phyloP scores from a whole-genome alignment of 2,329 filamentous ascomycete genomes.

The Gnomoniopsis smithogilvyi region DNA sequence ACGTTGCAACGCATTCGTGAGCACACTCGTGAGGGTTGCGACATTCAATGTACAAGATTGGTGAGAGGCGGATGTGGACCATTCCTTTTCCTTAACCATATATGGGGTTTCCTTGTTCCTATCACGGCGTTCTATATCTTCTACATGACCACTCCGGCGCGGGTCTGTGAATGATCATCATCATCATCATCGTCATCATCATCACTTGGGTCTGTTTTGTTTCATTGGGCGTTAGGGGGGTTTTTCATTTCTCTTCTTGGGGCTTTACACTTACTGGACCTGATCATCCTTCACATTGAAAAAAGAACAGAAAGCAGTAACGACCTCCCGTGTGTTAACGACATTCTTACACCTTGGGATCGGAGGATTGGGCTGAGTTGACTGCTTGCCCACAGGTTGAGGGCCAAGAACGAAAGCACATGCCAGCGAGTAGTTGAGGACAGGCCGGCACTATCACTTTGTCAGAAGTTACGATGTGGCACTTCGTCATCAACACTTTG shows the following conservation, averaged over 20 bases:
- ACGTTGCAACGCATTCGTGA: neutral
- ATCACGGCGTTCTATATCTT: neutral
- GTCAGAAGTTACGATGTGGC: neutral
- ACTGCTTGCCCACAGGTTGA: neutral
- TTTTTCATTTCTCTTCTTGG: neutral
- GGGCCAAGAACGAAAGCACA: neutral
- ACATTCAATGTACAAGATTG: neutral
- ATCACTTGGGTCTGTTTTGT: neutral
- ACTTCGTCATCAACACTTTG: neutral
- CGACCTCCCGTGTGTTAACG: constrained; percentile 23
- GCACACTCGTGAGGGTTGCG: neutral
- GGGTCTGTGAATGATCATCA: neutral
- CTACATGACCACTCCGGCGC: neutral
- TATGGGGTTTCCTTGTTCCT: constrained; percentile 2
- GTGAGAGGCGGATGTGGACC: constrained; percentile 2
- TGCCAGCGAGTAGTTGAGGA: neutral
- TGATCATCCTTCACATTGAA: constrained; percentile 21
- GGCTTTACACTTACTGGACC: constrained; percentile 14
- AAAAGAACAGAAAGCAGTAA: constrained; percentile 20
- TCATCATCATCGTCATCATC: neutral
- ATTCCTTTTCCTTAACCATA: constrained; percentile 6
- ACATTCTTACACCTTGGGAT: constrained; percentile 11
- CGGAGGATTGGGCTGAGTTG: constrained; percentile 1
- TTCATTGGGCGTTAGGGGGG: constrained; percentile 5
- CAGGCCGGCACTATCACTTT: neutral